These are phyloP conservation scores for Epichloe bromicola DNA, from an alignment of 2,329 filamentous ascomycete species.

Conservation along the genomic window DNA sequence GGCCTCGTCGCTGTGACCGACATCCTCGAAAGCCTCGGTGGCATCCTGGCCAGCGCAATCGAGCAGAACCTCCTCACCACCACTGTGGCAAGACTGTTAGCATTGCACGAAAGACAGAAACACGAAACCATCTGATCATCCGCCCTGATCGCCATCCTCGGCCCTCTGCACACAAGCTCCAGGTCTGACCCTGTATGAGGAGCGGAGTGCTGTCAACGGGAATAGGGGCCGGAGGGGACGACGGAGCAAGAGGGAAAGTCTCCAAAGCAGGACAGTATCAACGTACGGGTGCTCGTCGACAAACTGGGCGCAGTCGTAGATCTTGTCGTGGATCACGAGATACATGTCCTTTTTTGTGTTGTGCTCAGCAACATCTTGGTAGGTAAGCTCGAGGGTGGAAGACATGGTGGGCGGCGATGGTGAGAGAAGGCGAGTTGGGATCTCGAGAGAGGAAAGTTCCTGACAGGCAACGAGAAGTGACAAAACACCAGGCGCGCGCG, in stretches of 20 bases:
- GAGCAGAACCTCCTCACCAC: conserved; percentile 95
- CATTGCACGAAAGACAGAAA: neutral
- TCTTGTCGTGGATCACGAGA: conserved; percentile 88
- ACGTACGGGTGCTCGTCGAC: conserved; percentile 90
- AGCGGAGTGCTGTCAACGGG: neutral
- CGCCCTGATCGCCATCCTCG: neutral
- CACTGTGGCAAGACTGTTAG: conserved; percentile 38
- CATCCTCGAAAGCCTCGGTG: conserved; percentile 97
- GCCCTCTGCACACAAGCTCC: neutral
- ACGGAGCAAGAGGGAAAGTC: neutral
- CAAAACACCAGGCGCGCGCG: no score
- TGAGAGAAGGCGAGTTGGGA: neutral
- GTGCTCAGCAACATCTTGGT: conserved; percentile 71
- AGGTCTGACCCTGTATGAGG: neutral
- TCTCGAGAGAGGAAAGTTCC: no score
- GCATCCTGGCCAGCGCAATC: conserved; percentile 93
- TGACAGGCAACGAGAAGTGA: no score
- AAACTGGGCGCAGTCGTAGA: conserved; percentile 84
- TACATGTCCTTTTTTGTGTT: conserved; percentile 91
- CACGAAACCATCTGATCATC: neutral
- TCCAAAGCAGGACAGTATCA: neutral
- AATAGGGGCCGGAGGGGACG: neutral
- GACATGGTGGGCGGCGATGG: conserved; percentile 14
- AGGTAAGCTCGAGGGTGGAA: conserved; percentile 45
- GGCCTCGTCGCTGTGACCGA: conserved; percentile 97